Evolutionary conservation across 2,329 filamentous ascomycete genomes (phyloP).

Genomic region (Massarina eburnea): DNA sequence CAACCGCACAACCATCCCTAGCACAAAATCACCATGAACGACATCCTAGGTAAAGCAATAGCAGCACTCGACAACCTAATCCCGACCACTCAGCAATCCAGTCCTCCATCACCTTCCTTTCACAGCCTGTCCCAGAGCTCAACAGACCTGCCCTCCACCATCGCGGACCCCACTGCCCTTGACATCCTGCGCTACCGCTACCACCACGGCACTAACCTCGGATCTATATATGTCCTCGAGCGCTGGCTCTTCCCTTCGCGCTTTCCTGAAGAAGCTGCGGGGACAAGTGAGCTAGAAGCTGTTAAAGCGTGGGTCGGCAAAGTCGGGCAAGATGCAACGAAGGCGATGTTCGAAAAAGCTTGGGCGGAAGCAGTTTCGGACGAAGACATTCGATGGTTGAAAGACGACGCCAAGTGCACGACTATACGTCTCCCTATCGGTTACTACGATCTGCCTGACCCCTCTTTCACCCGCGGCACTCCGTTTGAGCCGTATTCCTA

Average conservation of each 20-base stretch:
- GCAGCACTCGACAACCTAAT: constrained; percentile 16
- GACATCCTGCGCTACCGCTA: constrained; percentile 59
- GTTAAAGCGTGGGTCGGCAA: constrained; percentile 51
- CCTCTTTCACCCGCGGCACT: constrained; percentile 53
- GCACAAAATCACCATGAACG: constrained; percentile 22
- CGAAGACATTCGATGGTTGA: constrained; percentile 56
- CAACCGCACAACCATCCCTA: too few species aligned
- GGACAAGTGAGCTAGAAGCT: constrained; percentile 56
- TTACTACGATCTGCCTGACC: constrained; percentile 57
- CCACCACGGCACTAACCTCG: constrained; percentile 62
- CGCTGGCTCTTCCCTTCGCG: constrained; percentile 57
- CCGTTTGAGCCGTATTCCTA: constrained; percentile 53
- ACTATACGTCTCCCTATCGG: constrained; percentile 63
- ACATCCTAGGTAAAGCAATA: constrained; percentile 32
- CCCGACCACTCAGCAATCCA: neutral
- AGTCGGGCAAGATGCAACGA: constrained; percentile 52
- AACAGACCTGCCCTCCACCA: constrained; percentile 23
- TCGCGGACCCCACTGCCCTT: constrained; percentile 42
- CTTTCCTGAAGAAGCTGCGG: constrained; percentile 48
- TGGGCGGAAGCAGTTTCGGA: constrained; percentile 56
- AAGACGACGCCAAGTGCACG: constrained; percentile 56
- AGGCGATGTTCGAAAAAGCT: constrained; percentile 55
- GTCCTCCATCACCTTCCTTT: too few species aligned
- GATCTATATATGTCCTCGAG: constrained; percentile 62
- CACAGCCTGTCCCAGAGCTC: neutral